phyloP scores from a whole-genome alignment of 2,329 filamentous ascomycete species.

The Scedosporium apiospermum region DNA sequence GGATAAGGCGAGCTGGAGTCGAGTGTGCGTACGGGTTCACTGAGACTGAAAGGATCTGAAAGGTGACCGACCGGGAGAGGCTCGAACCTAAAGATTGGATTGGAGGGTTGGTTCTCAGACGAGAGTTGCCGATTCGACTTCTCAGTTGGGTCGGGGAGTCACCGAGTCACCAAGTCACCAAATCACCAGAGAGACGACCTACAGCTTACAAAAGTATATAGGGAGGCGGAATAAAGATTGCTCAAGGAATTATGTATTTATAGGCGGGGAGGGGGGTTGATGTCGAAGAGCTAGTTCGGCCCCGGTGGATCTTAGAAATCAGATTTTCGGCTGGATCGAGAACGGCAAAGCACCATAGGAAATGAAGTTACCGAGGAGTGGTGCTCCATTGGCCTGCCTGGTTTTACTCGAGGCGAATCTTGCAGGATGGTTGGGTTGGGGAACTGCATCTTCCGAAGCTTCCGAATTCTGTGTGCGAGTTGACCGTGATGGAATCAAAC shows the following conservation, averaged over 20 bases:
- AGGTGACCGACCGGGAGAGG: no score
- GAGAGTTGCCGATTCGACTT: no score
- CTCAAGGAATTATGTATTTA: background rate
- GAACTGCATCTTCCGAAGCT: background rate
- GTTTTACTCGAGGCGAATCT: background rate
- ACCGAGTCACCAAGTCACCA: no score
- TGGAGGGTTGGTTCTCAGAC: no score
- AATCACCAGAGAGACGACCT: no score
- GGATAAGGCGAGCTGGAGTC: no score
- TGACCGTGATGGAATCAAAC: background rate
- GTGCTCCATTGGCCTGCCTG: background rate
- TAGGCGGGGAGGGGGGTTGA: background rate
- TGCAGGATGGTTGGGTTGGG: background rate
- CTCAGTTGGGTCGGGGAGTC: no score
- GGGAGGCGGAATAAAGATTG: no score
- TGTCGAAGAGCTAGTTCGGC: background rate
- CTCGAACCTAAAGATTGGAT: no score
- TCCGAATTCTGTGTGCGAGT: background rate
- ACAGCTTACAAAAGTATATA: no score
- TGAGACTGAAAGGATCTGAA: no score
- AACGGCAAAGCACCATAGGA: background rate
- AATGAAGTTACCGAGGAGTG: background rate
- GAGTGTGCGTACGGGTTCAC: no score
- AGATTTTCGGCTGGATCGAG: background rate
- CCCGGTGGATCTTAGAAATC: background rate